A percentile compares a stretch with the other conserved stretches of the same genome.
phyloP scores from a whole-genome alignment of 225 moss, liverwort and hornwort genomes.

The Polytrichum commune region DNA sequence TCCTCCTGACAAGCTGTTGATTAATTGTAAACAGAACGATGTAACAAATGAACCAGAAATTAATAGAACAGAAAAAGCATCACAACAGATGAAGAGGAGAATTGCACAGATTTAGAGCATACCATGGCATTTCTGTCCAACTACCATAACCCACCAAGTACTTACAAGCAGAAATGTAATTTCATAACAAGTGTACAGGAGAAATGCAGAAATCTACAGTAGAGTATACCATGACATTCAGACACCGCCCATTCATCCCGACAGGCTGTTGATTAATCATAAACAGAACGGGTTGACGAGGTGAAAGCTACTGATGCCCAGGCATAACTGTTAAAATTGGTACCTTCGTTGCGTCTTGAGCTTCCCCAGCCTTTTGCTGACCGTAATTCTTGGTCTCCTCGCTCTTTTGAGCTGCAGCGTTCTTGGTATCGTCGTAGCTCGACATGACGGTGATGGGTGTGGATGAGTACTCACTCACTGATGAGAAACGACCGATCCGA shows the following conservation, averaged over 20 bases:
- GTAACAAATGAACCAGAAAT: too few relatives aligned
- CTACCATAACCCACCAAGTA: too few relatives aligned
- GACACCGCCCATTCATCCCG: conserved; percentile 1
- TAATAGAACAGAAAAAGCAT: too few relatives aligned
- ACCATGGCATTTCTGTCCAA: too few relatives aligned
- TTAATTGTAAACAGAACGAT: neutral
- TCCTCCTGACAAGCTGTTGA: neutral
- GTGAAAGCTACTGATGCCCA: neutral
- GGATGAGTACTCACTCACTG: too few relatives aligned
- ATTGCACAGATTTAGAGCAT: too few relatives aligned
- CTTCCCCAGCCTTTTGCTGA: conserved; percentile 13
- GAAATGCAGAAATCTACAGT: neutral
- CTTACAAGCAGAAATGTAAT: too few relatives aligned
- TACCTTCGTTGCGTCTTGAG: conserved; percentile 12
- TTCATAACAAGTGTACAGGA: too few relatives aligned
- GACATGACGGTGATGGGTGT: conserved; percentile 22
- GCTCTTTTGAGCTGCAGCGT: conserved; percentile 27
- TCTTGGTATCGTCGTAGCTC: conserved; percentile 25
- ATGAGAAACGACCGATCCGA: too few relatives aligned
- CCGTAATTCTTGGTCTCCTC: conserved; percentile 25
- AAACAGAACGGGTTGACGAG: neutral
- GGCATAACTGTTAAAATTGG: neutral
- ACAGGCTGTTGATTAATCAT: neutral
- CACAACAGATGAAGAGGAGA: too few relatives aligned
- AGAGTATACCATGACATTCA: too few relatives aligned